A percentile compares a stretch with the other conserved stretches of the same genome.
These are phyloP conservation scores for Centrapalus pauciflorus DNA, from an alignment of 129 eudicot genomes.

Conservation along the genomic window DNA sequence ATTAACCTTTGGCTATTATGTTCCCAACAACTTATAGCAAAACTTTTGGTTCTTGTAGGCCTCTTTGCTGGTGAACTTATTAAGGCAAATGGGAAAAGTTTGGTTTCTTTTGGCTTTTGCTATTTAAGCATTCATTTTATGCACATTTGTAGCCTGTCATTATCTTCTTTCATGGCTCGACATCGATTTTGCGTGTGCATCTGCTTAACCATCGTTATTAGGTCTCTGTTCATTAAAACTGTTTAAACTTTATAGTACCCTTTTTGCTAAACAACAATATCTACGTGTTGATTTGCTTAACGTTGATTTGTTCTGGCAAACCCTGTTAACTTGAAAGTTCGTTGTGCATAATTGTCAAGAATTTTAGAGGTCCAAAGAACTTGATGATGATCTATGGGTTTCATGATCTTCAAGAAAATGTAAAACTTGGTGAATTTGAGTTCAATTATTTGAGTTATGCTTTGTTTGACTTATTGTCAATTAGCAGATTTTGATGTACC, in stretches of 20 bases:
- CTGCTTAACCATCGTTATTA: neutral
- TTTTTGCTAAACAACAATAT: neutral
- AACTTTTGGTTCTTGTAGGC: conserved; percentile 27
- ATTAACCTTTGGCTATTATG: conserved; percentile 31
- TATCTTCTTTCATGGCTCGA: conserved; percentile 24
- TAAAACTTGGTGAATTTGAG: conserved; percentile 17
- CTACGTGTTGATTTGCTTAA: neutral
- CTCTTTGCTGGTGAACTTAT: conserved; percentile 30
- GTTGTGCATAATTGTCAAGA: neutral
- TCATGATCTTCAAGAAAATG: conserved; percentile 11
- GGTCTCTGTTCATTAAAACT: neutral
- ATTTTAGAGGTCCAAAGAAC: neutral
- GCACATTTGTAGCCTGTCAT: conserved; percentile 18
- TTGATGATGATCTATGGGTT: neutral
- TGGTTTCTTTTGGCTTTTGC: conserved; percentile 25
- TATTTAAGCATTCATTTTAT: conserved; percentile 4
- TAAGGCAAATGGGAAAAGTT: conserved; percentile 19
- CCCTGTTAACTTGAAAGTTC: neutral
- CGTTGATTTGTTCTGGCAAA: neutral
- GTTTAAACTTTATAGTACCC: neutral
- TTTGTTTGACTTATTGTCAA: conserved; percentile 19
- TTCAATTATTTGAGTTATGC: conserved; percentile 26
- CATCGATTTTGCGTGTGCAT: conserved; percentile 7
- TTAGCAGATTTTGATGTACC: conserved; percentile 16
- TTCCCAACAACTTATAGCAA: conserved; percentile 30